Percentiles rank a stretch among this genome's conserved stretches.
phyloP scores from a whole-genome alignment of 2,329 filamentous ascomycete species.

The Apiospora malaysiana region DNA sequence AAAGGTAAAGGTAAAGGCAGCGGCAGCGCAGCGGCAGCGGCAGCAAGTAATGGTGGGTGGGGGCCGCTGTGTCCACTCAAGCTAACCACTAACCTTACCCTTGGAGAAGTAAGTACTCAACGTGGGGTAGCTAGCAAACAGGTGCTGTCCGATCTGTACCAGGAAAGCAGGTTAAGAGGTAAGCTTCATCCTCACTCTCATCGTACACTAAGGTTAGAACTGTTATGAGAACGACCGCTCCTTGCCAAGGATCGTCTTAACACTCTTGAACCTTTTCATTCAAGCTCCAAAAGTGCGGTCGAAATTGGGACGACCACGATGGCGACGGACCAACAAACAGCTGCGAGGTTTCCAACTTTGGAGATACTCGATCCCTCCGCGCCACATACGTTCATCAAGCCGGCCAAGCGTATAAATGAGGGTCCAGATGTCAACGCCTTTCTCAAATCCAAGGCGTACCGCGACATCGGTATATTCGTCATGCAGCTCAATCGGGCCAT shows the following conservation, averaged over 20 bases:
- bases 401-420: constrained; percentile 84
- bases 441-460: constrained; percentile 80
- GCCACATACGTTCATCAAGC: constrained; percentile 67
- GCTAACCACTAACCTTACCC: not conserved
- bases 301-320: not conserved
- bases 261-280: not conserved
- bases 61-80: not conserved
- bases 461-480: constrained; percentile 85
- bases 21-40: too few species aligned
- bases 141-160: not conserved
- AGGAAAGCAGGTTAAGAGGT: not conserved
- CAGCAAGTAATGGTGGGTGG: not conserved
- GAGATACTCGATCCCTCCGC: constrained; percentile 54
- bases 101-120: not conserved
- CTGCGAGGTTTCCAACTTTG: constrained; percentile 43
- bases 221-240: not conserved
- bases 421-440: constrained; percentile 82
- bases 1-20: too few species aligned
- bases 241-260: not conserved
- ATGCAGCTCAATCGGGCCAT: constrained; percentile 89
- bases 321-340: not conserved
- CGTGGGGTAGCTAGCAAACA: constrained; percentile 13
- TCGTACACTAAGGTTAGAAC: not conserved
- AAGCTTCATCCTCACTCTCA: not conserved
- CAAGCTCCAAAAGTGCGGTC: not conserved